Conservation (phyloP, 495 filamentous ascomycete genomes). For the Collariella sp. region DNA sequence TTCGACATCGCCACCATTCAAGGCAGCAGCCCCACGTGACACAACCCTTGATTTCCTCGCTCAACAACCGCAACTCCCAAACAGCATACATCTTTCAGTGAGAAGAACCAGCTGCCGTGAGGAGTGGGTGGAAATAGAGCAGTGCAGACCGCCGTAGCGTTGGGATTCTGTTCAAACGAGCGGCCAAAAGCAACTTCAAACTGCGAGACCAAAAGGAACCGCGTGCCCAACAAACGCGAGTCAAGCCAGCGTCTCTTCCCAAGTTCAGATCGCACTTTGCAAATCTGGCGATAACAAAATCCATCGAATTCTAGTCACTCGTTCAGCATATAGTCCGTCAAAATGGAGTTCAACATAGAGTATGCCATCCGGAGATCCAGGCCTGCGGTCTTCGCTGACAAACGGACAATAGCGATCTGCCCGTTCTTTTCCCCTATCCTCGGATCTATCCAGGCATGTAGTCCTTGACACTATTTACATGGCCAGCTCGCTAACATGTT, state of each 20-base stretch:
- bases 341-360: constrained; percentile 96
- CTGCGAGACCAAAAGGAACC: too few species aligned
- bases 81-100: neutral
- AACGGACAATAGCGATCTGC: constrained; percentile 57
- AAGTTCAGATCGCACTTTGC: neutral
- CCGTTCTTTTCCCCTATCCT: constrained; percentile 94
- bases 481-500: constrained; percentile 4
- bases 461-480: neutral
- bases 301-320: neutral
- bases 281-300: neutral
- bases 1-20: neutral
- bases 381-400: constrained; percentile 5
- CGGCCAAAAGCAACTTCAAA: too few species aligned
- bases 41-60: neutral
- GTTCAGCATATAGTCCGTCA: constrained; percentile 1
- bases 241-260: too few species aligned
- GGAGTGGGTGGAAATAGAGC: neutral
- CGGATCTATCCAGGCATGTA: constrained; percentile 77
- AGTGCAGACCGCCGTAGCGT: too few species aligned
- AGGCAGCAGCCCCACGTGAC: constrained; percentile 14
- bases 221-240: too few species aligned
- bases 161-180: too few species aligned
- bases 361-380: constrained; percentile 3
- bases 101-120: neutral
- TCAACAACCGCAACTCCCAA: neutral